These are phyloP conservation scores for Serendipita sp. DNA, from an alignment of 768 basidiomycete genomes.

Conservation along the genomic window DNA sequence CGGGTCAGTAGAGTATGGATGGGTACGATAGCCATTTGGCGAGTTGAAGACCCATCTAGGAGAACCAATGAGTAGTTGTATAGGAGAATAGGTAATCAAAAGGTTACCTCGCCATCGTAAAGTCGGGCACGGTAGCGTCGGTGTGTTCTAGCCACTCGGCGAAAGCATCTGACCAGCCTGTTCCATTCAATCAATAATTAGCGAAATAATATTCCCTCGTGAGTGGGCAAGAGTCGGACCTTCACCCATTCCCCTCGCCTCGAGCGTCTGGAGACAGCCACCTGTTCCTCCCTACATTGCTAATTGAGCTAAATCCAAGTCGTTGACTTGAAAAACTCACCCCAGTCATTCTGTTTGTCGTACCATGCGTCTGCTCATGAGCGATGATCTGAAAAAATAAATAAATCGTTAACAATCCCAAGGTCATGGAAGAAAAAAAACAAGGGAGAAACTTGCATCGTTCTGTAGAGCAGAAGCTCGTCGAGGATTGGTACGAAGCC, in stretches of 20 bases:
- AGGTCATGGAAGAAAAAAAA: too few species aligned
- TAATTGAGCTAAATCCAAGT: conserved; percentile 20
- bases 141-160: conserved; percentile 17
- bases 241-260: conserved; percentile 27
- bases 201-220: background rate
- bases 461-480: conserved; percentile 25
- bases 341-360: conserved; percentile 30
- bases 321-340: background rate
- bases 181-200: conserved; percentile 24
- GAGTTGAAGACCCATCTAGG: conserved; percentile 26
- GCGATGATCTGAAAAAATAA: conserved; percentile 24
- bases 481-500: conserved; percentile 24
- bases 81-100: conserved; percentile 15
- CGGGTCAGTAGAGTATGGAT: conserved; percentile 41
- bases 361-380: conserved; percentile 24
- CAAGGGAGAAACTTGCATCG: conserved; percentile 21
- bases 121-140: conserved; percentile 6
- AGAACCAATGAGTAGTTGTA: background rate
- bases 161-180: conserved; percentile 26
- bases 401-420: conserved; percentile 24
- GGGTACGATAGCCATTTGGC: conserved; percentile 36
- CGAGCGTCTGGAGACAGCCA: conserved; percentile 13
- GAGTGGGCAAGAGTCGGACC: conserved; percentile 12
- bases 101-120: conserved; percentile 27
- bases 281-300: background rate